These are phyloP conservation scores for Tulasnella sp. DNA, from an alignment of 768 basidiomycete species.

Conservation along the genomic window DNA sequence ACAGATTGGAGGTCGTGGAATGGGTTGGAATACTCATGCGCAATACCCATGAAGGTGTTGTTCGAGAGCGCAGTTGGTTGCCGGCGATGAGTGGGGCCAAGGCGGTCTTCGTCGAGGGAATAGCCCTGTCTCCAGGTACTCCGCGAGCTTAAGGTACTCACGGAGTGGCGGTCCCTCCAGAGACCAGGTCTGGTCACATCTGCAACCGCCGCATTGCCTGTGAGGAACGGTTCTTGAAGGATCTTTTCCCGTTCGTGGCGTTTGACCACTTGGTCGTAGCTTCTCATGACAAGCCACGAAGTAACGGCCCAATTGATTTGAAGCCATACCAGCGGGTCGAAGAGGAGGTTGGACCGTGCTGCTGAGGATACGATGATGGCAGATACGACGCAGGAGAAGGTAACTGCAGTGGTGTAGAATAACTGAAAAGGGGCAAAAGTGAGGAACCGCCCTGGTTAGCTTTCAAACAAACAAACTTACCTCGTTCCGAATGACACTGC, in stretches of 20 bases:
- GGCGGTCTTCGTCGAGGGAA: background rate
- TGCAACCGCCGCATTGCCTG: background rate
- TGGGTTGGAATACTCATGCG: background rate
- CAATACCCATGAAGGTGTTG: background rate
- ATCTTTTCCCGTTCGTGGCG: conserved; percentile 54
- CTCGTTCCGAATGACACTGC: conserved; percentile 54
- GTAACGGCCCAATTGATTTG: conserved; percentile 50
- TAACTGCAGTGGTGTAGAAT: conserved; percentile 18
- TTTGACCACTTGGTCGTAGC: conserved; percentile 50
- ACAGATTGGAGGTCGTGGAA: background rate
- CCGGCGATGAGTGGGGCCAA: background rate
- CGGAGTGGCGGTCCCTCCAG: background rate
- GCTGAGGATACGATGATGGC: conserved; percentile 13
- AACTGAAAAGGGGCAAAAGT: background rate
- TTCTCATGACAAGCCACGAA: conserved; percentile 49
- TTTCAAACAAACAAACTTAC: conserved; percentile 31
- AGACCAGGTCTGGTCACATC: background rate
- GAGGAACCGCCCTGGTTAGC: background rate
- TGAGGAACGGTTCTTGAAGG: conserved; percentile 37
- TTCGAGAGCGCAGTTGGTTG: background rate
- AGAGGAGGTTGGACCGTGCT: conserved; percentile 39
- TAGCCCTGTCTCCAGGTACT: background rate
- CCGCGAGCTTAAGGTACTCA: background rate
- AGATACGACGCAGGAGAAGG: conserved; percentile 18
- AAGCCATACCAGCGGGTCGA: conserved; percentile 48